Evolutionary conservation across 2,329 filamentous ascomycete species (phyloP).

Genomic region (Ophiocordyceps sinensis): DNA sequence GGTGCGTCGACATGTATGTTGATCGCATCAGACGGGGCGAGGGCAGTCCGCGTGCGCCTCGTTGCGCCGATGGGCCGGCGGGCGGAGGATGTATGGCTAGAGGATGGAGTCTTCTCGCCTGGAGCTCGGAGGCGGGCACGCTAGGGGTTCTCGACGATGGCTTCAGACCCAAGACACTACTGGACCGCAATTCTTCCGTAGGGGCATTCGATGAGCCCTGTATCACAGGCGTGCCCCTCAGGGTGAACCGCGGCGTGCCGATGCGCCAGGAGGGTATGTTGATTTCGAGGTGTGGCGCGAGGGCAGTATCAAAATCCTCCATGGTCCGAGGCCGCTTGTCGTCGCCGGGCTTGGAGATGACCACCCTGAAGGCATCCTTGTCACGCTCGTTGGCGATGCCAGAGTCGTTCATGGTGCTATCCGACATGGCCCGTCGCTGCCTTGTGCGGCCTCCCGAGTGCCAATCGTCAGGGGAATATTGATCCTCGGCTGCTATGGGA

Average conservation of each 20-base stretch:
- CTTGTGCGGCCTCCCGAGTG: slow-evolving; percentile 12
- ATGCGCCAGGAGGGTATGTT: slow-evolving; percentile 74
- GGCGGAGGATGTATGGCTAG: slow-evolving; percentile 22
- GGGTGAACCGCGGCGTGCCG: slow-evolving; percentile 68
- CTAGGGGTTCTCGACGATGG: slow-evolving; percentile 17
- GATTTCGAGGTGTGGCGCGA: slow-evolving; percentile 49
- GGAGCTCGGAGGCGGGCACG: slow-evolving; percentile 10
- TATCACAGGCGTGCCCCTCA: slow-evolving; percentile 60
- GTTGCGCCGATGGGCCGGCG: slow-evolving; percentile 8
- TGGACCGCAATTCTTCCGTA: slow-evolving; percentile 55
- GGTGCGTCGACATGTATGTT: slow-evolving; percentile 32
- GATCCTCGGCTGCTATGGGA: slow-evolving; percentile 19
- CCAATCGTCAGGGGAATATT: slow-evolving; percentile 15
- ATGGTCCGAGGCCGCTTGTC: slow-evolving; percentile 47
- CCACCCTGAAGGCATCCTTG: slow-evolving; percentile 59
- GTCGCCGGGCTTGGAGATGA: slow-evolving; percentile 59
- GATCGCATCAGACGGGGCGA: slow-evolving; percentile 27
- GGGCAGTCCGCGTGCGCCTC: slow-evolving; percentile 12
- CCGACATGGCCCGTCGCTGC: slow-evolving; percentile 55
- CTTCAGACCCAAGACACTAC: slow-evolving; percentile 35
- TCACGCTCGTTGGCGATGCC: slow-evolving; percentile 37
- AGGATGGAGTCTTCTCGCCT: slow-evolving; percentile 21
- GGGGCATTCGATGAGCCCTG: slow-evolving; percentile 70
- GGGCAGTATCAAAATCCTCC: slow-evolving; percentile 34
- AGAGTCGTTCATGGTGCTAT: slow-evolving; percentile 60